Evolutionary conservation across 2,329 filamentous ascomycete species (phyloP).

Genomic region (Diaporthe aspalathi): DNA sequence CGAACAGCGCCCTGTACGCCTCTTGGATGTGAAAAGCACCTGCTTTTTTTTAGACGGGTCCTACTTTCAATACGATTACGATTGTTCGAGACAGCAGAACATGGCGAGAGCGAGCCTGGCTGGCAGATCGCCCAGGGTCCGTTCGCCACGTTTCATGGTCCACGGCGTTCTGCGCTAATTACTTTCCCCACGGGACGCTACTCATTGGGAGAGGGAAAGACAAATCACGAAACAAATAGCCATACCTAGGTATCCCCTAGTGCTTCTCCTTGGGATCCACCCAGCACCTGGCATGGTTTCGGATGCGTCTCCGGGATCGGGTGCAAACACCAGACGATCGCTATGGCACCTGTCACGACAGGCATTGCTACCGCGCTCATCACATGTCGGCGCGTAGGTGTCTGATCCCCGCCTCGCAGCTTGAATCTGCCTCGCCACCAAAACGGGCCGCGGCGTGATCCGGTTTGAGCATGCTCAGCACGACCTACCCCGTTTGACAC

Average conservation of each 20-base stretch:
- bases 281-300: slow-evolving; percentile 22
- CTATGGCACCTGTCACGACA: slow-evolving; percentile 21
- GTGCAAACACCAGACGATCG: slow-evolving; percentile 11
- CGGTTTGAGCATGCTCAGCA: slow-evolving; percentile 18
- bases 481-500: background rate
- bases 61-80: slow-evolving; percentile 1
- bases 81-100: background rate
- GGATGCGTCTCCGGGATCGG: slow-evolving; percentile 21
- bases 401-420: background rate
- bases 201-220: background rate
- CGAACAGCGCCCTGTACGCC: background rate
- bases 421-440: slow-evolving; percentile 11
- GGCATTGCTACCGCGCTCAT: background rate
- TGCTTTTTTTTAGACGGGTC: background rate
- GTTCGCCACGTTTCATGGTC: slow-evolving; percentile 20
- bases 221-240: slow-evolving; percentile 30
- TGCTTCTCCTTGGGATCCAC: background rate
- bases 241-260: slow-evolving; percentile 4
- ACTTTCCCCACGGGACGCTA: slow-evolving; percentile 1
- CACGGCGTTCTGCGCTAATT: background rate
- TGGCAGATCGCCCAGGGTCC: background rate
- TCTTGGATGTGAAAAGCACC: background rate
- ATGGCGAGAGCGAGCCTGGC: slow-evolving; percentile 4
- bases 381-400: slow-evolving; percentile 2
- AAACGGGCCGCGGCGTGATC: slow-evolving; percentile 17